Evolutionary conservation across 2,329 filamentous ascomycete species (phyloP).

Genomic region (Elsinoe ampelina): DNA sequence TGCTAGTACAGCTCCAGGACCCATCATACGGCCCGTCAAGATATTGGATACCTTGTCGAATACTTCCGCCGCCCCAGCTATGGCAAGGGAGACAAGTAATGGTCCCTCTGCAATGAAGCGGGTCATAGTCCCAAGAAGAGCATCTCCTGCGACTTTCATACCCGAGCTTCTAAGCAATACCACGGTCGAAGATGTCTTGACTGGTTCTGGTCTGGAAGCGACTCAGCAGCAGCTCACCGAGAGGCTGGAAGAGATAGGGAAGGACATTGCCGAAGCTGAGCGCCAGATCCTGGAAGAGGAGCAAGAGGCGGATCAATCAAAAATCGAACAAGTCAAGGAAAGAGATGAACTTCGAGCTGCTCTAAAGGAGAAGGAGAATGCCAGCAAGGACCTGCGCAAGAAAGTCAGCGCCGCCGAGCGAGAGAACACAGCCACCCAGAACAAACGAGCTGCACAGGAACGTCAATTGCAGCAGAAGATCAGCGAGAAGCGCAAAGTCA

Average conservation of each 20-base stretch:
- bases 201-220: constrained; percentile 41
- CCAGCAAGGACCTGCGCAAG: constrained; percentile 72
- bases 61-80: constrained; percentile 39
- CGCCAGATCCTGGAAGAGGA: constrained; percentile 56
- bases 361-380: constrained; percentile 83
- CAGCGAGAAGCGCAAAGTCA: constrained; percentile 57
- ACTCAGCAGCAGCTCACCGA: constrained; percentile 71
- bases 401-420: constrained; percentile 73
- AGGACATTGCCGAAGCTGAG: constrained; percentile 73
- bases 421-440: constrained; percentile 70
- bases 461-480: constrained; percentile 59
- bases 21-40: constrained; percentile 16
- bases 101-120: constrained; percentile 48
- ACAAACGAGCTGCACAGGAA: constrained; percentile 69
- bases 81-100: constrained; percentile 57
- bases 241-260: constrained; percentile 67
- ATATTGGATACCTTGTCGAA: constrained; percentile 10
- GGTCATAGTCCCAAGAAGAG: constrained; percentile 62
- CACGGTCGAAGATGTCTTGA: constrained; percentile 32
- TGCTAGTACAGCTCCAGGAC: constrained; percentile 19
- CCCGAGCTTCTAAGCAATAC: constrained; percentile 30
- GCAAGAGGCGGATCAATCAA: constrained; percentile 39
- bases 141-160: constrained; percentile 48
- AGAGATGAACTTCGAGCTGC: constrained; percentile 68
- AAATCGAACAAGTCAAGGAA: constrained; percentile 55